phyloP scores from a whole-genome alignment of 495 filamentous ascomycete species.

The Xylaria acuta region DNA sequence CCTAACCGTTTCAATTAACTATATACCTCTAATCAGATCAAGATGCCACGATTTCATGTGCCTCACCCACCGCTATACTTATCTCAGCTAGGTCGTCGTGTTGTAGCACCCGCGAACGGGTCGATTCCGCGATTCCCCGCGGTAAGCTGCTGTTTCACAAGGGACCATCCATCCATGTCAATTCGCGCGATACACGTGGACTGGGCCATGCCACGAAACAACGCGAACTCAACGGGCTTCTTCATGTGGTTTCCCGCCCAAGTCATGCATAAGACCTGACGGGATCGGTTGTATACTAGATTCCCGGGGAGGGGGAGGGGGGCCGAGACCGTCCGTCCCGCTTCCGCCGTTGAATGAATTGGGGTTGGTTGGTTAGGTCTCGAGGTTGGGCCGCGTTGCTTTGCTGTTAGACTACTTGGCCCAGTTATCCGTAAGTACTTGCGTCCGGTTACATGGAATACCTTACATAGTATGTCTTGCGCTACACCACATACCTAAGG shows the following conservation, averaged over 20 bases:
- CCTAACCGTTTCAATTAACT: background rate
- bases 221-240: constrained; percentile 2
- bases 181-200: constrained; percentile 26
- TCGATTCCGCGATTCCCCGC: constrained; percentile 18
- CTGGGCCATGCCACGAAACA: constrained; percentile 14
- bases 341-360: background rate
- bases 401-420: background rate
- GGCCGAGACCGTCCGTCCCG: constrained; percentile 5
- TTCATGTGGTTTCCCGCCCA: background rate
- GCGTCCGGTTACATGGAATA: background rate
- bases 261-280: background rate
- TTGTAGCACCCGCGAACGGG: constrained; percentile 21
- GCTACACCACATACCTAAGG: background rate
- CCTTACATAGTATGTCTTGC: background rate
- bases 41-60: background rate
- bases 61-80: background rate
- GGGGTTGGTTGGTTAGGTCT: constrained; percentile 10
- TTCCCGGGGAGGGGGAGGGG: background rate
- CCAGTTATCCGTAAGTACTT: background rate
- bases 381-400: constrained; percentile 26
- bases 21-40: constrained; percentile 1
- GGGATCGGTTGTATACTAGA: constrained; percentile 1
- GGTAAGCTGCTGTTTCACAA: constrained; percentile 13
- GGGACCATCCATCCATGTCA: background rate
- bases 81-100: constrained; percentile 8